Conservation (phyloP, 176 grass and related monocot genomes). For the Carex kokanica region DNA sequence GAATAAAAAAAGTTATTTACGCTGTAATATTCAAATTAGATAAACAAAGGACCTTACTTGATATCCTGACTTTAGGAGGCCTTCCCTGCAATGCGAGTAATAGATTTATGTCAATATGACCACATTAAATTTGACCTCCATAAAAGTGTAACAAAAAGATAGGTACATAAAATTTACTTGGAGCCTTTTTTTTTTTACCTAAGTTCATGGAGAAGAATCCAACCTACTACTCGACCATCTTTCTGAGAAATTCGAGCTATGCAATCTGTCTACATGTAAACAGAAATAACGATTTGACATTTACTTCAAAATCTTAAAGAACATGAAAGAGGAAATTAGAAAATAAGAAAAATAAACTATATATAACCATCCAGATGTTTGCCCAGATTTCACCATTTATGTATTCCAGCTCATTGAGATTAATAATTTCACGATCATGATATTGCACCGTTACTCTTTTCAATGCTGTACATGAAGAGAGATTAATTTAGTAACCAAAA, state of each 20-base stretch:
- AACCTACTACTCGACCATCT: conserved; percentile 64
- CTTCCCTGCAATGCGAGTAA: conserved; percentile 33
- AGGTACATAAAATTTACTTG: background rate
- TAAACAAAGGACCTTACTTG: conserved; percentile 19
- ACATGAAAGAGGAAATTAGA: background rate
- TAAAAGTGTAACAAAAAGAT: background rate
- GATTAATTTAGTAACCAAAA: conserved; percentile 5
- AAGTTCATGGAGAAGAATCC: conserved; percentile 83
- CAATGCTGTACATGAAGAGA: conserved; percentile 47
- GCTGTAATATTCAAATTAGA: conserved; percentile 1
- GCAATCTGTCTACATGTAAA: conserved; percentile 87
- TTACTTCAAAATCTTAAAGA: conserved; percentile 20
- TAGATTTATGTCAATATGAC: background rate
- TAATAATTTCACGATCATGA: conserved; percentile 56
- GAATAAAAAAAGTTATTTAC: background rate
- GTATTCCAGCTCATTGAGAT: conserved; percentile 91
- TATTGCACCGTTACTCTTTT: conserved; percentile 74
- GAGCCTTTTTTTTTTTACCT: conserved; percentile 34
- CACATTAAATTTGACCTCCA: background rate
- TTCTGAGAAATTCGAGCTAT: conserved; percentile 79
- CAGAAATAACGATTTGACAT: conserved; percentile 2
- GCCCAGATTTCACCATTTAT: conserved; percentile 95
- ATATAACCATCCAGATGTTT: conserved; percentile 91
- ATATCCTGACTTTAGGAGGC: conserved; percentile 42
- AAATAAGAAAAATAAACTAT: conserved; percentile 12